These are phyloP conservation scores for Boletus rubroflammeus DNA, from an alignment of 768 basidiomycete genomes.

Conservation along the genomic window DNA sequence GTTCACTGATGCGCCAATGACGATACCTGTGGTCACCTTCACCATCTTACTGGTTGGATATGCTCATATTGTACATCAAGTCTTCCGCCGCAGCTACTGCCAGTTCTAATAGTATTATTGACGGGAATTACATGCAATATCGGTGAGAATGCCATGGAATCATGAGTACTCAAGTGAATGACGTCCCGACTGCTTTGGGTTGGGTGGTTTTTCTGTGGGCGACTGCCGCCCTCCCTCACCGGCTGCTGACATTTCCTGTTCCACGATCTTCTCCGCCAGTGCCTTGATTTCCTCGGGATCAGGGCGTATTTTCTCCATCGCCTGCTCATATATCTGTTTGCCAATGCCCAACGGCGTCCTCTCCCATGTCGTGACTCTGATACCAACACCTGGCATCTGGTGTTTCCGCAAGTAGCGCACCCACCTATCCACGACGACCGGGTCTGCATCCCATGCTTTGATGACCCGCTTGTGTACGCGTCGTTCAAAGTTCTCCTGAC, in stretches of 20 bases:
- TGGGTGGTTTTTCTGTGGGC: not conserved
- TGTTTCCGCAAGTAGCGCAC: slow-evolving; percentile 73
- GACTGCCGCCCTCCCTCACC: slow-evolving; percentile 1
- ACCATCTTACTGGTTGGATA: not conserved
- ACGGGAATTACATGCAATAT: slow-evolving; percentile 4
- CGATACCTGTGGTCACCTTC: not conserved
- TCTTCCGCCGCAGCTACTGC: not conserved
- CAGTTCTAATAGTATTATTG: slow-evolving; percentile 8
- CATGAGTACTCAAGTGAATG: not conserved
- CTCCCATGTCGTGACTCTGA: slow-evolving; percentile 79
- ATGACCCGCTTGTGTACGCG: slow-evolving; percentile 79
- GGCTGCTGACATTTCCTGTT: slow-evolving; percentile 23
- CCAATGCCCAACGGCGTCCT: slow-evolving; percentile 54
- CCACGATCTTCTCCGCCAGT: slow-evolving; percentile 41
- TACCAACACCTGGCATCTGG: slow-evolving; percentile 80
- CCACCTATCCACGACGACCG: slow-evolving; percentile 76
- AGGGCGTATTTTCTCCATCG: slow-evolving; percentile 34
- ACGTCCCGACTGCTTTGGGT: not conserved
- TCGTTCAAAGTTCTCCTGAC: slow-evolving; percentile 93
- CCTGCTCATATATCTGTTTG: slow-evolving; percentile 34
- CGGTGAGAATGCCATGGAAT: not conserved
- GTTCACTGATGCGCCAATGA: no score
- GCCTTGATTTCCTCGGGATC: slow-evolving; percentile 36
- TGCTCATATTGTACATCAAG: not conserved
- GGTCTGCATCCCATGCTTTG: slow-evolving; percentile 88